Base-by-base conservation (phyloP, 352 stramenopile species). In the Globisporangium cederbergense region DNA sequence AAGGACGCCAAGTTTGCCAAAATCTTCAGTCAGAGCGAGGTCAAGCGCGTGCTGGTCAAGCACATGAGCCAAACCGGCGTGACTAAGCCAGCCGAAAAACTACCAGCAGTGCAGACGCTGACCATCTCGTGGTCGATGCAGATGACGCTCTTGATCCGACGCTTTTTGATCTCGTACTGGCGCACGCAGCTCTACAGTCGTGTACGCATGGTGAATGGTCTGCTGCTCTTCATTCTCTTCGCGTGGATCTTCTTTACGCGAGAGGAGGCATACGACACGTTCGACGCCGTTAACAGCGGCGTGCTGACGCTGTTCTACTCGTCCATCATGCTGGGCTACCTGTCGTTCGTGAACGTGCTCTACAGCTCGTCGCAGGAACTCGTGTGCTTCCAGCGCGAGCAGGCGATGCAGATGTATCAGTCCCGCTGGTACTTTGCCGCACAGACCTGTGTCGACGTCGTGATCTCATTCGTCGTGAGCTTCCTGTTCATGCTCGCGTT, bases 301-400 rank as follows among this genome's bases (percentile, higher is more conserved):
- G 60, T 91, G 30, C 74, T 75, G n/a, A 72, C 89, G 14, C 86
- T 93, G 28, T 93, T 91, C 68, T 69, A 81, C 2, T 76, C 77
- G 5, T 79, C 88, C 14, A 49, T 90, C 61, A 91, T 94, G 56
- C 73, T 90, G 40, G 64, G 68, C 36, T 70, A 87, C 42, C 76
- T 88, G 13, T 76, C 72, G 40, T 79, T 92, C 36, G 66, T 88
- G 42, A 82, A 65, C 4, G 76, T 85, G 8, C 50, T 96, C 9
- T 70, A 77, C 18, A 68, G 88, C 8, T 81, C 92, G 54, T 68
- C 83, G 67, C 71, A 75, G 36, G 82, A 96, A 60, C 66, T 88
- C 25, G 83, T 81, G 50, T 83, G 87, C 64, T 97, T 81, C 57
- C 92, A 96, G 75, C 68, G 85, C 8, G 88, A 97, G 60, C 81